phyloP scores from a whole-genome alignment of 2,329 filamentous ascomycete genomes.

The Pestalotiopsis sp. region DNA sequence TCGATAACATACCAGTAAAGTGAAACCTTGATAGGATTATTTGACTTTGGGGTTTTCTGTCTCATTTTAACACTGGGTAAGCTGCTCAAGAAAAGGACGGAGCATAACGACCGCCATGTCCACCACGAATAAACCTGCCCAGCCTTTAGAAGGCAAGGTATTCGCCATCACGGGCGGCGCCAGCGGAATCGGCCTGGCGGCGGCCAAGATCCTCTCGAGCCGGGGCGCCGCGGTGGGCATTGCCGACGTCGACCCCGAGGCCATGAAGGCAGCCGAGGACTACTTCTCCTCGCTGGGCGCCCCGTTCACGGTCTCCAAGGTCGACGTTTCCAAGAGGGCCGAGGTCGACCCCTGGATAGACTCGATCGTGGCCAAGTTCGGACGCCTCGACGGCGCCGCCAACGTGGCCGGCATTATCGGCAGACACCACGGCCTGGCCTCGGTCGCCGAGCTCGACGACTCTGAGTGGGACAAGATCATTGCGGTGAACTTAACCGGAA shows the following conservation, averaged over 20 bases:
- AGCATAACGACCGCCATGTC: background rate
- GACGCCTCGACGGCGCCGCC: constrained; percentile 53
- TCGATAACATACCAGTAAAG: too few relatives aligned
- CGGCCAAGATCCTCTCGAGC: constrained; percentile 29
- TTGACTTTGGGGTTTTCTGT: background rate
- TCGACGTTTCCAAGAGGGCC: constrained; percentile 47
- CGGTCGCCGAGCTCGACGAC: constrained; percentile 44
- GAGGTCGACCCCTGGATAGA: constrained; percentile 54
- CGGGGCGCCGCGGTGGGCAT: constrained; percentile 30
- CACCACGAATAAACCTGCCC: constrained; percentile 10
- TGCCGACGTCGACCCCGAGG: constrained; percentile 28
- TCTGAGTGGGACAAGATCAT: constrained; percentile 50
- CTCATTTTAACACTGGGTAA: background rate
- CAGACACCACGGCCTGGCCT: constrained; percentile 38
- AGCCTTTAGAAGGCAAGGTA: constrained; percentile 31
- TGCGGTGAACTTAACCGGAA: constrained; percentile 48
- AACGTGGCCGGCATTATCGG: constrained; percentile 55
- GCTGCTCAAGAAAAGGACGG: background rate
- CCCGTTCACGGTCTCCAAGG: constrained; percentile 34
- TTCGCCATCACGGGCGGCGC: constrained; percentile 43
- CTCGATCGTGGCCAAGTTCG: constrained; percentile 46
- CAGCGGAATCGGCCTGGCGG: constrained; percentile 35
- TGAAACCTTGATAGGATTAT: background rate
- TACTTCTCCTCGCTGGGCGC: constrained; percentile 26
- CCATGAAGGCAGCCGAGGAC: constrained; percentile 24